A percentile compares a stretch with the other conserved stretches of the same genome.
phyloP scores from a whole-genome alignment of 208 protist genomes.

The Acanthamoeba culbertsoni region DNA sequence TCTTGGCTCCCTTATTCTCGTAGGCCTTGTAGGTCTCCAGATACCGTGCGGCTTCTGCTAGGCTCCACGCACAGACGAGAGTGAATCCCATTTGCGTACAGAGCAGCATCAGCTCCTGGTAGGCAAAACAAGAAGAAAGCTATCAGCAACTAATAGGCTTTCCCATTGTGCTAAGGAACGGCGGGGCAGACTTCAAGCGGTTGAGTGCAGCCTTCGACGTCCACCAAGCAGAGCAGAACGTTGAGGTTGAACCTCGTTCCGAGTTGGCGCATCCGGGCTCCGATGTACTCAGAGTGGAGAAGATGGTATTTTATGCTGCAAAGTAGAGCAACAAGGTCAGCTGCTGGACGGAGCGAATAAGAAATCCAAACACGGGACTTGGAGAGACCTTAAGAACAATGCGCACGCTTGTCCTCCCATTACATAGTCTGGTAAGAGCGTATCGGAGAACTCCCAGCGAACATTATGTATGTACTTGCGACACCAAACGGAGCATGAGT shows the following conservation, averaged over 20 bases:
- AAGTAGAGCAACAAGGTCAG: neutral
- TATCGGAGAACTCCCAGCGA: neutral
- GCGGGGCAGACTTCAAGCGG: neutral
- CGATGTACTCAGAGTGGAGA: constrained; percentile 72
- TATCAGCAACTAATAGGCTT: neutral
- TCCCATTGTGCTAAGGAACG: no score
- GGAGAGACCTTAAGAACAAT: neutral
- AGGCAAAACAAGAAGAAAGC: neutral
- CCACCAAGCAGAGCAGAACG: constrained; percentile 69
- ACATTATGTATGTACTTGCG: neutral
- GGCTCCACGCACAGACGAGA: constrained; percentile 54
- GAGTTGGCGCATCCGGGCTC: constrained; percentile 55
- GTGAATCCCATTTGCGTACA: constrained; percentile 41
- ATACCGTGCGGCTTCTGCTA: constrained; percentile 71
- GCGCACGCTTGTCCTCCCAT: neutral
- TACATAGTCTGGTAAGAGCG: neutral
- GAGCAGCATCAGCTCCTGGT: neutral
- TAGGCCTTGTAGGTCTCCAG: constrained; percentile 79
- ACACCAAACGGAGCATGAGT: neutral
- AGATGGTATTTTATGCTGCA: constrained; percentile 69
- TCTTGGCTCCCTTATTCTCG: constrained; percentile 73
- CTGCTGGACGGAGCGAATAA: neutral
- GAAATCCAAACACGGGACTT: neutral
- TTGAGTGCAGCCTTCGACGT: constrained; percentile 53
- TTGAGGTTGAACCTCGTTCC: constrained; percentile 9